Evolutionary conservation across 2,329 filamentous ascomycete genomes (phyloP).

Genomic region (Aspergillus sp.): DNA sequence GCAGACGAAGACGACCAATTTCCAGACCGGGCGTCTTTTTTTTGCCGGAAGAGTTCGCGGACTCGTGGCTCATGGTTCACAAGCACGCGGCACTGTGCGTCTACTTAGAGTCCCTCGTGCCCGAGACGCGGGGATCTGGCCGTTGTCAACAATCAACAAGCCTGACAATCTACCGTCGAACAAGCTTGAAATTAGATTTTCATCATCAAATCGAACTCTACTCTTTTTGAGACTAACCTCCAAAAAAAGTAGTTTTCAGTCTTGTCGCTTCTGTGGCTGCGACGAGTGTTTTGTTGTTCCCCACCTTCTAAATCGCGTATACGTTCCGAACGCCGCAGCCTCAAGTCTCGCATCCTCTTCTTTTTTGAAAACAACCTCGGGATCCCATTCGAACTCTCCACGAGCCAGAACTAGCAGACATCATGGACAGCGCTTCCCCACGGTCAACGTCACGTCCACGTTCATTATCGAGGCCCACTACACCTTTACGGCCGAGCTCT

Average conservation of each 20-base stretch:
- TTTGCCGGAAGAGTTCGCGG: not conserved
- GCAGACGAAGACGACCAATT: not conserved
- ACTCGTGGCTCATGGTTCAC: not conserved
- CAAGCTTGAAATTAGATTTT: not conserved
- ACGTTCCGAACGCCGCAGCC: constrained; percentile 5
- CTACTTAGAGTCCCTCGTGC: not conserved
- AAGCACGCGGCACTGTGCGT: not conserved
- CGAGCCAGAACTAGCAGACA: not conserved
- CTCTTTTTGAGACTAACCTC: not conserved
- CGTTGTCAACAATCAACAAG: not conserved
- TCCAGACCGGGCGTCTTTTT: not conserved
- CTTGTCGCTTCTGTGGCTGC: not conserved
- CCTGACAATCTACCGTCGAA: not conserved
- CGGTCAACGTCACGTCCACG: constrained; percentile 63
- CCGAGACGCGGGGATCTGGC: constrained; percentile 4
- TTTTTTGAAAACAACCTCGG: constrained; percentile 1
- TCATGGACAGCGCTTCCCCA: constrained; percentile 31
- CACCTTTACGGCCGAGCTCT: constrained; percentile 85
- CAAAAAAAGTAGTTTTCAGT: not conserved
- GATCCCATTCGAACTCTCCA: not conserved
- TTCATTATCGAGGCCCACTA: constrained; percentile 75
- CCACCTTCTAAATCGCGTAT: constrained; percentile 8
- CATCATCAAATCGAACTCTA: not conserved
- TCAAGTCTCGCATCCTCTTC: not conserved
- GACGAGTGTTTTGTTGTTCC: not conserved